Evolutionary conservation across 768 basidiomycete species (phyloP).

Genomic region (Xerocomellus chrysenteron): DNA sequence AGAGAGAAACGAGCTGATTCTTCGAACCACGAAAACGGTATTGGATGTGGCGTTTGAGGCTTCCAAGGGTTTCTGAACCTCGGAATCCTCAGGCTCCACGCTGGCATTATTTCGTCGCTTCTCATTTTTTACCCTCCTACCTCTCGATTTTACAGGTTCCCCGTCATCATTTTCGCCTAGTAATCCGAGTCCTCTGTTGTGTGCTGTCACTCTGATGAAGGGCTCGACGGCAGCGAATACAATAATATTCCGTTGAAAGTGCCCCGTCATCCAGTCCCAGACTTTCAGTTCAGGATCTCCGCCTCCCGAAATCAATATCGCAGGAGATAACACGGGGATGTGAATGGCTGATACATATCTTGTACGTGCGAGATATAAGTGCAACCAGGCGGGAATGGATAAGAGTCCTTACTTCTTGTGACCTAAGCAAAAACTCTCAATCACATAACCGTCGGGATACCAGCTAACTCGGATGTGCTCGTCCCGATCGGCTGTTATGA

Average conservation of each 20-base stretch:
- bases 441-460: constrained; percentile 82
- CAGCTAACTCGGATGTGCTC: constrained; percentile 93
- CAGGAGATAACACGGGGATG: constrained; percentile 48
- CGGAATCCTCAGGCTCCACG: constrained; percentile 23
- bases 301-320: constrained; percentile 77
- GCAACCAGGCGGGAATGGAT: not conserved
- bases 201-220: constrained; percentile 40
- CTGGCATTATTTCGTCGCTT: constrained; percentile 19
- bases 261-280: constrained; percentile 79
- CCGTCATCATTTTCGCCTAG: constrained; percentile 29
- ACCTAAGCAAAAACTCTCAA: constrained; percentile 86
- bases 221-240: constrained; percentile 50
- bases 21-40: constrained; percentile 54
- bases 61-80: not conserved
- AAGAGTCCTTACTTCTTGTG: constrained; percentile 63
- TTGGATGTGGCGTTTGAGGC: constrained; percentile 18
- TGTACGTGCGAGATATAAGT: constrained; percentile 1
- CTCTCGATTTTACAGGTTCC: constrained; percentile 14
- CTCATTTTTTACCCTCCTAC: constrained; percentile 19
- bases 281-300: constrained; percentile 76
- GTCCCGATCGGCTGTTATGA: constrained; percentile 91
- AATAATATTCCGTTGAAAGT: constrained; percentile 47
- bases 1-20: constrained; percentile 48
- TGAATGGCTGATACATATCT: constrained; percentile 87
- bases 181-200: constrained; percentile 28